These are phyloP conservation scores for Holtermanniella nyarrowii DNA, from an alignment of 768 basidiomycete species.

Conservation along the genomic window DNA sequence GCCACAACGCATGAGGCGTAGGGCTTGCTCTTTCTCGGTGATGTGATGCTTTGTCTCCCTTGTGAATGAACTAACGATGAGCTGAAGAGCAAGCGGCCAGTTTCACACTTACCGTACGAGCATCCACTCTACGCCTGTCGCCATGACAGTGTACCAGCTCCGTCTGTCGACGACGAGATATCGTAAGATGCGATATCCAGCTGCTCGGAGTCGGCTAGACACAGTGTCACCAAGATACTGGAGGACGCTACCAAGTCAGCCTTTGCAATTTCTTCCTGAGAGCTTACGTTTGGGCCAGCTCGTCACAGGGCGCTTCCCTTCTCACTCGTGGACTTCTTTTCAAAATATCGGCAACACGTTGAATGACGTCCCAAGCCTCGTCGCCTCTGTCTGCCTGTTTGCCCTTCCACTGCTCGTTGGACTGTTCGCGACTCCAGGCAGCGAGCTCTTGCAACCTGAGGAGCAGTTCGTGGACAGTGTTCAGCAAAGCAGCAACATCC, in stretches of 20 bases:
- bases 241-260: conserved; percentile 52
- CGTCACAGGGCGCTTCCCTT: conserved; percentile 59
- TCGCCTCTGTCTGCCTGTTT: conserved; percentile 12
- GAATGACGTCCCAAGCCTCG: conserved; percentile 19
- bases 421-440: neutral
- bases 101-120: conserved; percentile 61
- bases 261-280: too few relatives aligned
- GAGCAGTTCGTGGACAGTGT: conserved; percentile 7
- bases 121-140: conserved; percentile 71
- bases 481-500: conserved; percentile 11
- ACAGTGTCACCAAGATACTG: conserved; percentile 66
- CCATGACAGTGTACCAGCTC: conserved; percentile 59
- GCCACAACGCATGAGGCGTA: conserved; percentile 75
- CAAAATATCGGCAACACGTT: conserved; percentile 20
- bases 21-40: conserved; percentile 81
- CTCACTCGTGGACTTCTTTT: conserved; percentile 64
- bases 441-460: conserved; percentile 12
- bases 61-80: conserved; percentile 55
- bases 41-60: conserved; percentile 64
- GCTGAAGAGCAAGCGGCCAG: conserved; percentile 3
- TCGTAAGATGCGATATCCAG: conserved; percentile 72
- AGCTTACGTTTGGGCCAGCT: conserved; percentile 61
- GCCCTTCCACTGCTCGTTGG: conserved; percentile 16
- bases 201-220: conserved; percentile 63
- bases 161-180: conserved; percentile 63